Base-by-base conservation (phyloP, 2,329 filamentous ascomycete species). In the Pseudocercospora cruenta region DNA sequence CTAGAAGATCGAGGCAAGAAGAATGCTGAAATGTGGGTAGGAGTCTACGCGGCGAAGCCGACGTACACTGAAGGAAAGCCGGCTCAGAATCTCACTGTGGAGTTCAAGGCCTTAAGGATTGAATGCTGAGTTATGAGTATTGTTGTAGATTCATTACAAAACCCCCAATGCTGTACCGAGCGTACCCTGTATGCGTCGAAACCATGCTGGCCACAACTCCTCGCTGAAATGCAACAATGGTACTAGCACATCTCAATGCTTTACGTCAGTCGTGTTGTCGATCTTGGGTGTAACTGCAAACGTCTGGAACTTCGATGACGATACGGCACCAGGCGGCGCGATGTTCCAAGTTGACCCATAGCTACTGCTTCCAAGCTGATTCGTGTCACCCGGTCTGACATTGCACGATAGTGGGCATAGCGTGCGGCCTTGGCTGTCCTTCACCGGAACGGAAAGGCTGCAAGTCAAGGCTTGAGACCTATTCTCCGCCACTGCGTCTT, bases 41-140 rank as follows among this genome's bases (percentile, higher is more conserved):
- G 66, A 9, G 60, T 70, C 4, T 70, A 68, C 61, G 68, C 59
- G 24, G 66, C 68, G 49, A 70, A 68, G 55, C 68, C 68, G 19
- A 68, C 47, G 19, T 68, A 63, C 55, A 53, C 57, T 7, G 58
- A 62, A 16, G 54, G 58, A 2, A 62, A 57, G 49, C 39, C 53
- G 5, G 63, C 58, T 26, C n/a, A 65, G 63, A 65, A 65, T 8
- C 60, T 70, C 33, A 54, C 58, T 53, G 68, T 70, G 16, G 58
- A 60, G 26, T 70, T 70, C 4, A 63, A 64, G 58, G 47, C 65
- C 43, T 57, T 70, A 21, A 59, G 58, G 28, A 64, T 69, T 51
- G 67, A 65, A 43, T 67, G 67, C 47, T 69, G 28, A 67, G 5
- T 31, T 2, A 10, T 22, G 7, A 39, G 22, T 24, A 10, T n/a